Conservation (phyloP, 176 grass and related monocot genomes). For the Miscanthus lutarioriparius region DNA sequence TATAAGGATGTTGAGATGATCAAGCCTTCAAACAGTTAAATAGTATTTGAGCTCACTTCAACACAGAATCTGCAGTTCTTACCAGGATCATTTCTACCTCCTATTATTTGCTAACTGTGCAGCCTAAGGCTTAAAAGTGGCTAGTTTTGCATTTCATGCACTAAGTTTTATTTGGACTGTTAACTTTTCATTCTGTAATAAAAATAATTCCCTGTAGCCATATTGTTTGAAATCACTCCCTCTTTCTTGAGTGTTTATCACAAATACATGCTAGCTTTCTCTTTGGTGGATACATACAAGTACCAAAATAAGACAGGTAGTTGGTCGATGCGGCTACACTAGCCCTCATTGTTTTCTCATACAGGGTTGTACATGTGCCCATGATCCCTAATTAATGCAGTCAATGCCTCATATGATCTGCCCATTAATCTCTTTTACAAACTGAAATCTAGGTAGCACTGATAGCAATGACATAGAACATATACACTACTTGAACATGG, state of each 20-base stretch:
- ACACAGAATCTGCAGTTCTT: neutral
- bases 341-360: neutral
- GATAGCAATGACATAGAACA: neutral
- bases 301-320: neutral
- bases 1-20: conserved; percentile 1
- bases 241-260: neutral
- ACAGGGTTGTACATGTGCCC: too few species aligned
- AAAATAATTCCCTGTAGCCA: neutral
- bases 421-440: neutral
- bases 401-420: neutral
- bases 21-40: neutral
- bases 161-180: neutral
- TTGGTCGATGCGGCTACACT: neutral
- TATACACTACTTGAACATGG: neutral
- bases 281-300: neutral
- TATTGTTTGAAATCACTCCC: neutral
- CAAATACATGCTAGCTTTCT: neutral
- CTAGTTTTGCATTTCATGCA: neutral
- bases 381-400: neutral
- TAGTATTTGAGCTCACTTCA: neutral
- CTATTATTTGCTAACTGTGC: neutral
- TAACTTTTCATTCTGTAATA: neutral
- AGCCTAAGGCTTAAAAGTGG: neutral
- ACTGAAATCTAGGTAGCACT: neutral
- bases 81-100: neutral